A percentile compares a stretch with the other conserved stretches of the same genome.
These are phyloP conservation scores for Aspergillus carlsbadensis DNA, from an alignment of 495 filamentous ascomycete species.

Conservation along the genomic window DNA sequence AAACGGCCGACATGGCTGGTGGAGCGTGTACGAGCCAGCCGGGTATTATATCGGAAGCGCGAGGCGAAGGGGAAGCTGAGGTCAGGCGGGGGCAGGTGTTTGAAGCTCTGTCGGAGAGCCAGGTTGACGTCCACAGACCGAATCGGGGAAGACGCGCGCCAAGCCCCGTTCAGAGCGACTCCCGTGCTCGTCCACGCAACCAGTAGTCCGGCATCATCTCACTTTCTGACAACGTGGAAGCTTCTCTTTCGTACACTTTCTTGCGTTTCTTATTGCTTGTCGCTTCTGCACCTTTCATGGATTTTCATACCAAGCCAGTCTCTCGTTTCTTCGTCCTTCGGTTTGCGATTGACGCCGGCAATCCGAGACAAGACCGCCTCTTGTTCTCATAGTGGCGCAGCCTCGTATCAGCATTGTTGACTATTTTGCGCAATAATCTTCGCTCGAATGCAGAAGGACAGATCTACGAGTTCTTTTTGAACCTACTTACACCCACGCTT, in stretches of 20 bases:
- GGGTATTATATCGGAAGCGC: not conserved
- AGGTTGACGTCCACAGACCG: slow-evolving; percentile 13
- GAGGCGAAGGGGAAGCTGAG: slow-evolving; percentile 1
- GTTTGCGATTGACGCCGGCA: slow-evolving; percentile 5
- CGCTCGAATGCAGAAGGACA: slow-evolving; percentile 24
- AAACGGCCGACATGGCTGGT: slow-evolving; percentile 56
- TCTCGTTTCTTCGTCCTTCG: slow-evolving; percentile 10
- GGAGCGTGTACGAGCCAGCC: not conserved
- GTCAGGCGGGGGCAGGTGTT: not conserved
- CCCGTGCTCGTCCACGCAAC: slow-evolving; percentile 27
- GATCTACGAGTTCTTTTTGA: too few relatives aligned
- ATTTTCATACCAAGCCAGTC: slow-evolving; percentile 9
- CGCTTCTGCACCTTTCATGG: slow-evolving; percentile 7
- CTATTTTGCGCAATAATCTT: slow-evolving; percentile 8
- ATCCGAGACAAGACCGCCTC: not conserved
- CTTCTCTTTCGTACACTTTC: not conserved
- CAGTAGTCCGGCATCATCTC: slow-evolving; percentile 10
- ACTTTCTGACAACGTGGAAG: not conserved
- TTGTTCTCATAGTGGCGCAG: slow-evolving; percentile 17
- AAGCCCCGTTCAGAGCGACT: slow-evolving; percentile 18
- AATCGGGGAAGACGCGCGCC: slow-evolving; percentile 17
- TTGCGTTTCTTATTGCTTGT: not conserved
- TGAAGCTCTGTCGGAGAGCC: not conserved
- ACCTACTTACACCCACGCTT: not conserved
- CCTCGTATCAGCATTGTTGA: slow-evolving; percentile 2